Percentiles rank a stretch among this genome's conserved stretches.
Conservation (phyloP, 345 rosid genomes). For the Acer yangbiense region DNA sequence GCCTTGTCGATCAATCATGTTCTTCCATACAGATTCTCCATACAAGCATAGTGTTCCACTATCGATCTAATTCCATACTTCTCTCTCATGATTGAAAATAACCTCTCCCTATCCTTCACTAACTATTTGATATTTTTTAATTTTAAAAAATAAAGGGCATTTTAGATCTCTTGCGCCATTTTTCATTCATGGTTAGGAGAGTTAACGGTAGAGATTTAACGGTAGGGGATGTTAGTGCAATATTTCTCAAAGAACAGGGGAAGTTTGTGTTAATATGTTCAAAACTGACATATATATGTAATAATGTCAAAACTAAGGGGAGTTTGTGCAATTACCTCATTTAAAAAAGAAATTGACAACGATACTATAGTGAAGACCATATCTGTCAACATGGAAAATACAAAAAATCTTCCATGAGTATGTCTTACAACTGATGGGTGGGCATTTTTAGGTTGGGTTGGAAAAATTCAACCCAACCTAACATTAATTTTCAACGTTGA, state of each 20-base stretch:
- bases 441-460: no score
- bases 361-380: background rate
- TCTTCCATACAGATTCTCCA: slow-evolving; percentile 81
- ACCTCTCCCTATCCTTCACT: slow-evolving; percentile 62
- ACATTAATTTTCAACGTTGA: background rate
- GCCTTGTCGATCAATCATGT: slow-evolving; percentile 69
- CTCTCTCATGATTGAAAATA: slow-evolving; percentile 56
- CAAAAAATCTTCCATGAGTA: no score
- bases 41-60: slow-evolving; percentile 82
- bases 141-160: no score
- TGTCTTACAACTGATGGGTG: background rate
- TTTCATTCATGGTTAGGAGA: slow-evolving; percentile 3
- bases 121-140: slow-evolving; percentile 22
- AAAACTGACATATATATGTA: background rate
- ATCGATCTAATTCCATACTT: slow-evolving; percentile 46
- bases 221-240: no score
- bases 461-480: background rate
- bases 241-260: no score
- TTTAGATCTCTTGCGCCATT: no score
- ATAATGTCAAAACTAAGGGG: no score
- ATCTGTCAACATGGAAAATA: no score
- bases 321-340: no score
- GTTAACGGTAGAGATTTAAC: background rate
- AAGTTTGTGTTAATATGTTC: no score
- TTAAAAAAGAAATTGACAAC: no score